These are phyloP conservation scores for Pythium aquatile DNA, from an alignment of 352 stramenopile species.

Conservation along the genomic window DNA sequence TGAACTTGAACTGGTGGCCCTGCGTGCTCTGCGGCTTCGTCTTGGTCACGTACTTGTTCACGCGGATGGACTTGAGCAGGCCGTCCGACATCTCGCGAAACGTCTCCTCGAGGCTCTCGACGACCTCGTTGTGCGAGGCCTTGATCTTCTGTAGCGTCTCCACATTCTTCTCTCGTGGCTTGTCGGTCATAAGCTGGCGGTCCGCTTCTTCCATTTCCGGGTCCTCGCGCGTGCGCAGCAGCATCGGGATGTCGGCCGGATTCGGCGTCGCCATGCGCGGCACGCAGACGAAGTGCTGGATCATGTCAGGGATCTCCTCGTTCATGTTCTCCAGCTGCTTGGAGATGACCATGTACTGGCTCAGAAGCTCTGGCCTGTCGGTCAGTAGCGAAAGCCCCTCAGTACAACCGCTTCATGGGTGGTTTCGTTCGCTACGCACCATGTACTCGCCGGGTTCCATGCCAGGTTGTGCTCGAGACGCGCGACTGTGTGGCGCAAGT, in stretches of 20 bases:
- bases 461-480: conserved; percentile 77
- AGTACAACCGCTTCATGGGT: neutral
- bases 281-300: conserved; percentile 84
- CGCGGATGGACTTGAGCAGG: conserved; percentile 76
- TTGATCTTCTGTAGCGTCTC: conserved; percentile 70
- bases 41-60: conserved; percentile 87
- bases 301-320: conserved; percentile 80
- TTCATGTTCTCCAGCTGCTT: conserved; percentile 90
- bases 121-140: conserved; percentile 61
- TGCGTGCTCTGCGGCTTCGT: conserved; percentile 76
- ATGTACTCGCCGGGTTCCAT: conserved; percentile 79
- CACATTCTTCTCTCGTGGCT: conserved; percentile 58
- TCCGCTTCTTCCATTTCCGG: conserved; percentile 85
- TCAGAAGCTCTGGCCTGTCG: conserved; percentile 73
- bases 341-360: conserved; percentile 85
- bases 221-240: conserved; percentile 80
- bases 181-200: conserved; percentile 68
- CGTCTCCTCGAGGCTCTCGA: conserved; percentile 79
- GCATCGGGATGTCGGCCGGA: conserved; percentile 67
- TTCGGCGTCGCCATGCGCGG: conserved; percentile 83
- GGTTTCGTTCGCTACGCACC: conserved; percentile 28
- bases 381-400: neutral
- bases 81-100: conserved; percentile 85
- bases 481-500: conserved; percentile 73
- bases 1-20: conserved; percentile 81